A percentile compares a stretch with the other conserved stretches of the same genome.
Evolutionary conservation across 139 green algal genomes (phyloP).

Genomic region (Closterium sp.): DNA sequence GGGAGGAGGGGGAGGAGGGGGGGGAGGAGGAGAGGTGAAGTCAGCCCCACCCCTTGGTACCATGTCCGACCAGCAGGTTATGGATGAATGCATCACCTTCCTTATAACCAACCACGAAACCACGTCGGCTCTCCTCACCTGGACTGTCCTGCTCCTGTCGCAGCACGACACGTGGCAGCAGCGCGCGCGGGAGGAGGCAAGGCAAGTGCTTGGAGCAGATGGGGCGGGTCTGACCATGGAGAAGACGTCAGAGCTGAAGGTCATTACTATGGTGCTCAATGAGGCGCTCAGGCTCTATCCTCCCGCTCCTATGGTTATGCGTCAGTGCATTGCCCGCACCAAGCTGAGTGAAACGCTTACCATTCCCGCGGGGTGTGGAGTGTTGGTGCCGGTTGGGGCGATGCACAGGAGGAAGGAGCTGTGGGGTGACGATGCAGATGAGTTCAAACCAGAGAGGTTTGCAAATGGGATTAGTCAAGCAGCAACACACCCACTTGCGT

Average conservation of each 20-base stretch:
- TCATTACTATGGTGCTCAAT: conserved; percentile 56
- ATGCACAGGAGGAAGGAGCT: conserved; percentile 83
- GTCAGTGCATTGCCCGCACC: conserved; percentile 75
- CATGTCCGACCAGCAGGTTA: conserved; percentile 31
- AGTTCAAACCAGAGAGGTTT: conserved; percentile 89
- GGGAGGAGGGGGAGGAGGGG: not conserved
- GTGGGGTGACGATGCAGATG: conserved; percentile 70
- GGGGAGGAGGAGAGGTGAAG: not conserved
- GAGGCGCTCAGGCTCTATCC: conserved; percentile 91
- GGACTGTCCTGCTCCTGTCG: conserved; percentile 59
- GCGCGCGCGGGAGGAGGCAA: conserved; percentile 62
- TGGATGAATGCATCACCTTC: conserved; percentile 45
- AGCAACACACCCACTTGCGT: conserved; percentile 51
- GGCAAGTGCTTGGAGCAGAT: no score
- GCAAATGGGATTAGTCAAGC: conserved; percentile 77
- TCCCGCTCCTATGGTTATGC: conserved; percentile 90
- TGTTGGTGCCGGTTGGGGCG: conserved; percentile 85
- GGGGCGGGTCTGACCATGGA: no score
- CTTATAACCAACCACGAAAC: conserved; percentile 82
- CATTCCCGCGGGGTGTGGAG: conserved; percentile 88
- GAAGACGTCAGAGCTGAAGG: no score
- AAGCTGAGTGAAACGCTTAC: conserved; percentile 53
- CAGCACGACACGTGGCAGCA: conserved; percentile 61
- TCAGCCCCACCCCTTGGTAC: not conserved
- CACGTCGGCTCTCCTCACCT: conserved; percentile 79